Evolutionary conservation across 2,329 filamentous ascomycete species (phyloP).

Genomic region (Tolypocladium capitatum): DNA sequence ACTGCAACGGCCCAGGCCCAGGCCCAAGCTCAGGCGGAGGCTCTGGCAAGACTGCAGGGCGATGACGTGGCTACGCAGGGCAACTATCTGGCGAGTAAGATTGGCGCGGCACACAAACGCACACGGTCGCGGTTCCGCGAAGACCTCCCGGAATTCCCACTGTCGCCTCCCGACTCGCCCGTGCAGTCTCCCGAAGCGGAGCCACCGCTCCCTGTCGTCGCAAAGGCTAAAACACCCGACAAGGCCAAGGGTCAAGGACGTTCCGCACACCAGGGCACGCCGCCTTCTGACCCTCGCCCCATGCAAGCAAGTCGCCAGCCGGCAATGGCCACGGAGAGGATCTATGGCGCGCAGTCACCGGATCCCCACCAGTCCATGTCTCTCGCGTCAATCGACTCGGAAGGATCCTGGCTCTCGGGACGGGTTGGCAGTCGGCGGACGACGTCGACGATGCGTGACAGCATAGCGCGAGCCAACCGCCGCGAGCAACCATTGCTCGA

Average conservation of each 20-base stretch:
- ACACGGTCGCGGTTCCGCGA: constrained; percentile 87
- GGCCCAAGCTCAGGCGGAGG: constrained; percentile 15
- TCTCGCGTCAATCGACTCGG: constrained; percentile 85
- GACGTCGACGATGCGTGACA: constrained; percentile 31
- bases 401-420: constrained; percentile 90
- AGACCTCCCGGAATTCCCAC: constrained; percentile 73
- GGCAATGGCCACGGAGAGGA: constrained; percentile 11
- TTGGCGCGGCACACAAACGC: constrained; percentile 49
- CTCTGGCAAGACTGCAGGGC: constrained; percentile 20
- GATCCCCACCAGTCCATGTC: constrained; percentile 66
- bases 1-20: constrained; percentile 16
- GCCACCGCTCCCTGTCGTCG: constrained; percentile 19
- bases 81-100: constrained; percentile 20
- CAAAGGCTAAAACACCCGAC: constrained; percentile 13
- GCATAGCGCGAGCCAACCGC: constrained; percentile 18
- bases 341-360: constrained; percentile 26
- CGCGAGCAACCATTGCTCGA: constrained; percentile 22
- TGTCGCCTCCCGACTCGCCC: constrained; percentile 75
- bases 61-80: constrained; percentile 12
- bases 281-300: constrained; percentile 29
- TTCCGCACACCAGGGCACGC: constrained; percentile 28
- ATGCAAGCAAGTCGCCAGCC: constrained; percentile 14
- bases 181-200: constrained; percentile 64
- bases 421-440: constrained; percentile 37
- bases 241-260: constrained; percentile 13